Percentiles rank a stretch among this genome's conserved stretches.
These are phyloP conservation scores for Penicillium paradoxum DNA, from an alignment of 495 filamentous ascomycete species.

Conservation along the genomic window DNA sequence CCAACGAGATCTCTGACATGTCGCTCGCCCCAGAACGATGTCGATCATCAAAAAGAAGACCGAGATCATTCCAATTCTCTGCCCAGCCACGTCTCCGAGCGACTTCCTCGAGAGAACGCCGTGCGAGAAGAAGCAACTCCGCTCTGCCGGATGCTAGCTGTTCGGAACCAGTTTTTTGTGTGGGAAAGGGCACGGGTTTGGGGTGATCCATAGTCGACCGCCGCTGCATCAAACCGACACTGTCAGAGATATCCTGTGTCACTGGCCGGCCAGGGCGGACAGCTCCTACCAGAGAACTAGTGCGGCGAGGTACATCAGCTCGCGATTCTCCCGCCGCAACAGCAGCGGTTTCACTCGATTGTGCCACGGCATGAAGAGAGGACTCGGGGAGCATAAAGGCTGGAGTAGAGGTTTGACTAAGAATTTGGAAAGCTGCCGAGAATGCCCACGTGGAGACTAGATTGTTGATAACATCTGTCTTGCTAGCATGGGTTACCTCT, in stretches of 20 bases:
- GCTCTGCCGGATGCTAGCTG: slow-evolving; percentile 79
- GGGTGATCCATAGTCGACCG: slow-evolving; percentile 29
- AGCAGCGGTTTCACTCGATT: slow-evolving; percentile 23
- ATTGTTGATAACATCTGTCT: slow-evolving; percentile 64
- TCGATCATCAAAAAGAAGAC: slow-evolving; percentile 45
- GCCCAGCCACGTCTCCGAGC: slow-evolving; percentile 71
- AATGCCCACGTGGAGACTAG: slow-evolving; percentile 82
- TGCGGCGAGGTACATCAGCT: slow-evolving; percentile 38
- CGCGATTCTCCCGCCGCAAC: slow-evolving; percentile 36
- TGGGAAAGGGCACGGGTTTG: slow-evolving; percentile 19
- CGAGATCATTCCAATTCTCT: slow-evolving; percentile 67
- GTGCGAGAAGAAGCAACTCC: slow-evolving; percentile 72
- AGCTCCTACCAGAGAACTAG: slow-evolving; percentile 38
- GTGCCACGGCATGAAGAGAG: slow-evolving; percentile 35
- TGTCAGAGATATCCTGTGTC: slow-evolving; percentile 32
- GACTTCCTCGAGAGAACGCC: slow-evolving; percentile 70
- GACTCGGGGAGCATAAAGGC: slow-evolving; percentile 61
- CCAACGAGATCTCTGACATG: slow-evolving; percentile 40
- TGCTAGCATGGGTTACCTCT: slow-evolving; percentile 31
- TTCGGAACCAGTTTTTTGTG: slow-evolving; percentile 62
- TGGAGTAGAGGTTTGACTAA: slow-evolving; percentile 69
- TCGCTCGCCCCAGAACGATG: slow-evolving; percentile 51
- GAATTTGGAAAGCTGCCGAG: slow-evolving; percentile 68
- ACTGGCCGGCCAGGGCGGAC: slow-evolving; percentile 25
- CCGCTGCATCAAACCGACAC: slow-evolving; percentile 15